Evolutionary conservation across 768 basidiomycete genomes (phyloP).

Genomic region (Cystofilobasidium capitatum): DNA sequence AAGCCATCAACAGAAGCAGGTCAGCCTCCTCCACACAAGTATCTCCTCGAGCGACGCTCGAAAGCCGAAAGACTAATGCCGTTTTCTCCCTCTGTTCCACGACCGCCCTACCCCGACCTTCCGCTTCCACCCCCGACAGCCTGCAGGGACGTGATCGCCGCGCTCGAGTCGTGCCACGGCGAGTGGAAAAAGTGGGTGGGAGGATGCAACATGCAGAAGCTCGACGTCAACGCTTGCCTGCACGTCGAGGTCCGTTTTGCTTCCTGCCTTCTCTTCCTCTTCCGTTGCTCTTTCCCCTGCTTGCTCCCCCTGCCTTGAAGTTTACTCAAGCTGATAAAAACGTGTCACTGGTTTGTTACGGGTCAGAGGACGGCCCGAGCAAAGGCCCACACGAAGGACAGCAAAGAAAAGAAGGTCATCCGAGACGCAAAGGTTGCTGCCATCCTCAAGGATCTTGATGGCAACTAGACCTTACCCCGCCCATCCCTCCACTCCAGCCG

Average conservation of each 20-base stretch:
- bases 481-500: too few relatives aligned
- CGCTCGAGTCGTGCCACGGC: conserved; percentile 18
- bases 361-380: neutral
- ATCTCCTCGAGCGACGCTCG: too few relatives aligned
- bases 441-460: conserved; percentile 28
- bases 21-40: neutral
- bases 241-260: conserved; percentile 9
- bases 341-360: neutral
- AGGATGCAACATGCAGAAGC: conserved; percentile 21
- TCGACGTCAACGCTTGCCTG: conserved; percentile 15
- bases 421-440: conserved; percentile 33
- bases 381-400: neutral
- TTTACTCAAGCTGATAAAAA: too few relatives aligned
- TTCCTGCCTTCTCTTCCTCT: neutral
- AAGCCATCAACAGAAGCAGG: conserved; percentile 19
- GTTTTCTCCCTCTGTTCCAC: neutral
- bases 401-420: conserved; percentile 25
- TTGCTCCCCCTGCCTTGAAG: neutral
- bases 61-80: too few relatives aligned
- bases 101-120: neutral
- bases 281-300: neutral
- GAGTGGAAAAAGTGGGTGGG: conserved; percentile 19
- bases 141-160: conserved; percentile 19
- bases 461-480: too few relatives aligned
- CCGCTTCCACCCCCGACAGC: neutral